phyloP scores from a whole-genome alignment of 2,329 filamentous ascomycete species.

The Verticillium zaregamsianum region DNA sequence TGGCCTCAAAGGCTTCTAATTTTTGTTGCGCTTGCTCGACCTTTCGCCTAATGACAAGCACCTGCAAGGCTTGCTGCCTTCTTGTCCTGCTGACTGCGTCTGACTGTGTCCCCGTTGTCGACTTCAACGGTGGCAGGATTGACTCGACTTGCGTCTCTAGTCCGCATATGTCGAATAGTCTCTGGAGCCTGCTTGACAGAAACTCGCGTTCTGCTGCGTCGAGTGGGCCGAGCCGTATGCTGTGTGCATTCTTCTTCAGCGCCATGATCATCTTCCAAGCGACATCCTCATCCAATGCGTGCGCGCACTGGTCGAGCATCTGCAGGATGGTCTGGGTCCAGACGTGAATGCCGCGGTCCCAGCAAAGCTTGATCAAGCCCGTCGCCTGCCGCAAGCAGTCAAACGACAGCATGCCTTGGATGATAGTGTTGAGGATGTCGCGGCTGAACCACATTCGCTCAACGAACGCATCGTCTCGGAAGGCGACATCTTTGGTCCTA shows the following conservation, averaged over 20 bases:
- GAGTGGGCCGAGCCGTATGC: background rate
- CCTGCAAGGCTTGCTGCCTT: background rate
- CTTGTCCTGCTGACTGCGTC: background rate
- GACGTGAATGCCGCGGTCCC: constrained; percentile 29
- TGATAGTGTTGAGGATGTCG: constrained; percentile 38
- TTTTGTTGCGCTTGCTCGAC: background rate
- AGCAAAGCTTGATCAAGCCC: constrained; percentile 32
- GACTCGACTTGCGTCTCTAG: constrained; percentile 9
- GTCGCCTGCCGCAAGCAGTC: constrained; percentile 39
- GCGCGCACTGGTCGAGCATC: constrained; percentile 37
- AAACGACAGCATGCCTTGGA: constrained; percentile 45
- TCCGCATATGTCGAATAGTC: constrained; percentile 29
- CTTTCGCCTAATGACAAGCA: constrained; percentile 7
- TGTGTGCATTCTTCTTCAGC: background rate
- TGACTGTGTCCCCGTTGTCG: background rate
- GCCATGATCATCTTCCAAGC: background rate
- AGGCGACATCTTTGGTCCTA: constrained; percentile 16
- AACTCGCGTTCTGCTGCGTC: constrained; percentile 7
- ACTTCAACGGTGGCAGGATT: constrained; percentile 17
- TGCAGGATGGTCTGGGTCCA: constrained; percentile 26
- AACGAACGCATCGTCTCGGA: constrained; percentile 30
- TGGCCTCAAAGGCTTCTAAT: background rate
- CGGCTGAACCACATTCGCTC: constrained; percentile 34
- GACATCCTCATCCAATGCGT: constrained; percentile 27
- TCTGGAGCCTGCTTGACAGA: constrained; percentile 19